Percentiles rank a stretch among this genome's conserved stretches.
phyloP scores from a whole-genome alignment of 2,329 filamentous ascomycete genomes.

The Trichoderma semiorbis region DNA sequence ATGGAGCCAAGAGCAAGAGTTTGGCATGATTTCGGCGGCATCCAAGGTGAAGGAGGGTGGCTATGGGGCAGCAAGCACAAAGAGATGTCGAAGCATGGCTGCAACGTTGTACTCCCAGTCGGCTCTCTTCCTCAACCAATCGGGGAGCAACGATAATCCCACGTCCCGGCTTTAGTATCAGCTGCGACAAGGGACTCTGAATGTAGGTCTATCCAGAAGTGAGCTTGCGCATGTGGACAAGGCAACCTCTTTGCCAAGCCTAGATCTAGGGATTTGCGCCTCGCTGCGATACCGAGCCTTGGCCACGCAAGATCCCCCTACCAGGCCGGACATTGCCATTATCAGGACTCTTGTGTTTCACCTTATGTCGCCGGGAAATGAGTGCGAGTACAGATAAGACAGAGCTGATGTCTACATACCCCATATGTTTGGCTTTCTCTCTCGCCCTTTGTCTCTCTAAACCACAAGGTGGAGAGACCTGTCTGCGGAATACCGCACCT shows the following conservation, averaged over 20 bases:
- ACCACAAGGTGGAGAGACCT: neutral
- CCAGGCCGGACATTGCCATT: neutral
- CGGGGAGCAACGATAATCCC: conserved; percentile 7
- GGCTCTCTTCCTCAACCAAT: neutral
- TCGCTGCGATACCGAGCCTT: neutral
- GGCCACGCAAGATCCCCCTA: neutral
- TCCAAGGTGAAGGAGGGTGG: conserved; percentile 12
- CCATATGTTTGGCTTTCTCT: neutral
- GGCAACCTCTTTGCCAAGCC: neutral
- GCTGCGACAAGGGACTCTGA: neutral
- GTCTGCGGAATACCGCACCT: neutral
- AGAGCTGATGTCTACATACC: neutral
- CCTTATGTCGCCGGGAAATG: neutral
- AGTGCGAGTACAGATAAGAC: neutral
- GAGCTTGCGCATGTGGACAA: neutral
- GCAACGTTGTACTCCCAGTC: conserved; percentile 15
- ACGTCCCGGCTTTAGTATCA: neutral
- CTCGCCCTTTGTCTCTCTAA: neutral
- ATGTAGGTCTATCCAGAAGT: neutral
- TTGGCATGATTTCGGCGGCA: neutral
- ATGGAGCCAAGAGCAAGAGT: neutral
- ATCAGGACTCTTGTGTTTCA: neutral
- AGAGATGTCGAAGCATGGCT: conserved; percentile 4
- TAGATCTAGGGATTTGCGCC: conserved; percentile 1
- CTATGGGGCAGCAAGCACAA: neutral